These are phyloP conservation scores for Pichia cactophila DNA, from an alignment of 1,139 yeast species.

Conservation along the genomic window DNA sequence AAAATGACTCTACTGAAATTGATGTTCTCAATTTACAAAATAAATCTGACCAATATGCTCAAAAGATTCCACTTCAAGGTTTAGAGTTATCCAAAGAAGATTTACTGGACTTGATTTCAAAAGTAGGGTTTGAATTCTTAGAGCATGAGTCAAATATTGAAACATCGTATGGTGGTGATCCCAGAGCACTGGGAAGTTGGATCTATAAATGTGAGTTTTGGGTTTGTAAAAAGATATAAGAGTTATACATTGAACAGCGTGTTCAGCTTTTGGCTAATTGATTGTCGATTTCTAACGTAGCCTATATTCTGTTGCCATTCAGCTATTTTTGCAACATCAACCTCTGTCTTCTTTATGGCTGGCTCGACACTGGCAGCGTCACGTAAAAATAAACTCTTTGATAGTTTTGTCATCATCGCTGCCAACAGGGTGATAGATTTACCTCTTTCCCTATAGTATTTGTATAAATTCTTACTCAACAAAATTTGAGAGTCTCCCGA, in stretches of 20 bases:
- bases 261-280: slow-evolving; percentile 8
- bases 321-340: slow-evolving; percentile 11
- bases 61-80: slow-evolving; percentile 41
- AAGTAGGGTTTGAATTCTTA: slow-evolving; percentile 48
- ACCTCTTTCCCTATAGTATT: slow-evolving; percentile 33
- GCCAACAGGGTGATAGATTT: slow-evolving; percentile 19
- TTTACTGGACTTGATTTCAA: slow-evolving; percentile 39
- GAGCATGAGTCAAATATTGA: slow-evolving; percentile 39
- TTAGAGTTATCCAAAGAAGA: slow-evolving; percentile 62
- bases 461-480: slow-evolving; percentile 33
- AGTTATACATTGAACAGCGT: not conserved
- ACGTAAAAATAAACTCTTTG: slow-evolving; percentile 6
- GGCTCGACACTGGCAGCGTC: not conserved
- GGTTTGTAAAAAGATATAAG: slow-evolving; percentile 40
- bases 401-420: slow-evolving; percentile 18
- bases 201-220: slow-evolving; percentile 64
- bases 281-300: slow-evolving; percentile 6
- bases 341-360: slow-evolving; percentile 1
- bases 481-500: slow-evolving; percentile 31
- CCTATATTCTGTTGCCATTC: slow-evolving; percentile 20
- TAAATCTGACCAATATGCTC: slow-evolving; percentile 17
- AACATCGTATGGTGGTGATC: slow-evolving; percentile 52
- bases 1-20: slow-evolving; percentile 38
- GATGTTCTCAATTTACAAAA: slow-evolving; percentile 27
- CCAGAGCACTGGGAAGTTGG: slow-evolving; percentile 47